These are phyloP conservation scores for Pterulicium gracile DNA, from an alignment of 1,284 basidiomycete species.

Conservation along the genomic window DNA sequence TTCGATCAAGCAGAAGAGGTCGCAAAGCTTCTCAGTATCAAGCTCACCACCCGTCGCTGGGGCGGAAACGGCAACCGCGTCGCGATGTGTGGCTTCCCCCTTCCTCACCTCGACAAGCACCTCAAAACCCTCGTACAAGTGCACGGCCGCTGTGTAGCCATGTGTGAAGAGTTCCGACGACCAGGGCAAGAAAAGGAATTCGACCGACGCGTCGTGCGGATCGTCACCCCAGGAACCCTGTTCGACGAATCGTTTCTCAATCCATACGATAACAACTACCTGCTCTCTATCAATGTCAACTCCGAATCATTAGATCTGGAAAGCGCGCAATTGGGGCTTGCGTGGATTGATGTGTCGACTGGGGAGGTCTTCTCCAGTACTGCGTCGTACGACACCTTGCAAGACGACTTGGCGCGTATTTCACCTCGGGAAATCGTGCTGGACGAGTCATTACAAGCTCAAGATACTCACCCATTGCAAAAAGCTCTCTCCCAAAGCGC, in stretches of 20 bases:
- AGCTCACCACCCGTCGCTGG: constrained; percentile 67
- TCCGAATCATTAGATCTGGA: constrained; percentile 8
- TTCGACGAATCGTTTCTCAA: constrained; percentile 85
- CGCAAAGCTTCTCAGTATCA: constrained; percentile 69
- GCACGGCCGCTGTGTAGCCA: constrained; percentile 74
- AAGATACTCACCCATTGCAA: constrained; percentile 32
- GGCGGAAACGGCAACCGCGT: constrained; percentile 43
- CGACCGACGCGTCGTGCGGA: constrained; percentile 70
- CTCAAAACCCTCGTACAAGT: constrained; percentile 80
- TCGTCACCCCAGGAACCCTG: constrained; percentile 88
- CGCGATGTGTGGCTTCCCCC: constrained; percentile 84
- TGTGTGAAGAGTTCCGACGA: constrained; percentile 82
- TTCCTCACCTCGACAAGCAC: constrained; percentile 77
- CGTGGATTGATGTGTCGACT: constrained; percentile 94
- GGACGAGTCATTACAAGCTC: constrained; percentile 28
- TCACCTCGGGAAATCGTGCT: constrained; percentile 78
- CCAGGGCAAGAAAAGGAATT: constrained; percentile 42
- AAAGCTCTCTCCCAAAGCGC: constrained; percentile 35
- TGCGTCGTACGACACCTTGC: constrained; percentile 42
- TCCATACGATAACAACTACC: constrained; percentile 79
- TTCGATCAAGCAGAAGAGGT: constrained; percentile 84
- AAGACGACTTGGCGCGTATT: constrained; percentile 80
- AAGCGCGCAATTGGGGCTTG: constrained; percentile 42
- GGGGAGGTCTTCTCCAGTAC: constrained; percentile 83
- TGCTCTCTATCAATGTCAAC: constrained; percentile 54